Evolutionary conservation across 2,329 filamentous ascomycete genomes (phyloP).

Genomic region (Verticillium tricorpus): DNA sequence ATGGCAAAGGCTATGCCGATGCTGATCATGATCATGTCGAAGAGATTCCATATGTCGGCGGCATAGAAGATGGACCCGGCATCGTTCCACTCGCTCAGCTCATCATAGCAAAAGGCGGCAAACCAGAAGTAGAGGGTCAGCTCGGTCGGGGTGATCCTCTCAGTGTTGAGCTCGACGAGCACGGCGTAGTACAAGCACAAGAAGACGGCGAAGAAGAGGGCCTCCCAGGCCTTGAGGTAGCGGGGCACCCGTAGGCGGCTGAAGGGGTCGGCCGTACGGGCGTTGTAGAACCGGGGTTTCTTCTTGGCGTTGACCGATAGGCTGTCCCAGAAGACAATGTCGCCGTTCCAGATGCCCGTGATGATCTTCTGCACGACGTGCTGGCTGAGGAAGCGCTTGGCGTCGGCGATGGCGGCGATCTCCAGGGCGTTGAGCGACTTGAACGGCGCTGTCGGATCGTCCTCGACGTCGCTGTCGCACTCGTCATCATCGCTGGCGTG

Average conservation of each 20-base stretch:
- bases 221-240: conserved; percentile 81
- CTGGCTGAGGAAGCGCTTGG: conserved; percentile 82
- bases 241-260: conserved; percentile 73
- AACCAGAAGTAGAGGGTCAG: conserved; percentile 80
- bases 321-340: conserved; percentile 82
- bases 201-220: conserved; percentile 73
- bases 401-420: conserved; percentile 75
- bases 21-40: conserved; percentile 68
- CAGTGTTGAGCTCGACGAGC: conserved; percentile 66
- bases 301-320: conserved; percentile 71
- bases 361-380: conserved; percentile 77
- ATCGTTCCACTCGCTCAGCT: conserved; percentile 78
- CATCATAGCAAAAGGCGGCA: conserved; percentile 81
- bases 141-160: conserved; percentile 64
- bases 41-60: conserved; percentile 76
- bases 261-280: conserved; percentile 63
- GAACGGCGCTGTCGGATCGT: conserved; percentile 67
- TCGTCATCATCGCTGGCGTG: conserved; percentile 29
- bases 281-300: conserved; percentile 71
- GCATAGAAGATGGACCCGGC: conserved; percentile 83
- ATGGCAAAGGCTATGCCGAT: conserved; percentile 68
- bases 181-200: conserved; percentile 83
- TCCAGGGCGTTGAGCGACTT: conserved; percentile 80
- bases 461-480: conserved; percentile 34
- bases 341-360: conserved; percentile 79